Base-by-base conservation (phyloP, 2,329 filamentous ascomycete species). In the Phyllosticta capitalensis region DNA sequence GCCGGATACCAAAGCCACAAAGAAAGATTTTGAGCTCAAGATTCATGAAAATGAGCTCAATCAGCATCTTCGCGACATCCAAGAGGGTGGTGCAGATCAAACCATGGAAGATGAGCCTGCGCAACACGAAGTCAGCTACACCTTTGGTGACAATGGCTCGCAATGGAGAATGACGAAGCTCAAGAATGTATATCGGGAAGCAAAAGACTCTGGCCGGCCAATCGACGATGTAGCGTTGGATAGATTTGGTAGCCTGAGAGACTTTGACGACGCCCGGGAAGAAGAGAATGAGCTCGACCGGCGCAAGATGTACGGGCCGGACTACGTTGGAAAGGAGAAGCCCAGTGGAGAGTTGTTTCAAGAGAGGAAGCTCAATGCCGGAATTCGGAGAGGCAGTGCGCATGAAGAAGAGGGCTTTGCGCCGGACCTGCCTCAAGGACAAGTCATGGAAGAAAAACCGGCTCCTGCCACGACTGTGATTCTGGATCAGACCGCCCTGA, bases 131-230 rank as follows among this genome's bases (percentile, higher is more conserved):
- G 83, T 95, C 9, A 79, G 83, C 61, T 99, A 97, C 69, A 89
- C 78, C 0, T 95, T 99, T 72, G 94, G 95, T 19, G 94, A 99
- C 71, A 76, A 83, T 6, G 92, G 94, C 0, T 92, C 92, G 14
- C 84, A 90, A 66, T 99, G 95, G 94, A 86, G 95, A 55, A 96
- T 99, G 92, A 95, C 88, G 5, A 96, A 92, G 72, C 82, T 99
- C 30, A 91, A 88, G 64, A 88, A 85, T 10, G 89, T 96, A 1
- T 96, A 95, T 71, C 82, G 83, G 24, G 82, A 86, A 58, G 90
- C 91, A 0, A 81, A 95, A 65, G 86, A 94, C 66, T 85, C 79
- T 0, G 86, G 85, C 0, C 81, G 81, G n/a, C 67, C 83, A 0
- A 79, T 95, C 0, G 92, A 97, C 6, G 89, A 95, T 0, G 78